A percentile compares a stretch with the other conserved stretches of the same genome.
Conservation (phyloP, 2,329 filamentous ascomycete genomes). For the Aspergillus aculeatus region DNA sequence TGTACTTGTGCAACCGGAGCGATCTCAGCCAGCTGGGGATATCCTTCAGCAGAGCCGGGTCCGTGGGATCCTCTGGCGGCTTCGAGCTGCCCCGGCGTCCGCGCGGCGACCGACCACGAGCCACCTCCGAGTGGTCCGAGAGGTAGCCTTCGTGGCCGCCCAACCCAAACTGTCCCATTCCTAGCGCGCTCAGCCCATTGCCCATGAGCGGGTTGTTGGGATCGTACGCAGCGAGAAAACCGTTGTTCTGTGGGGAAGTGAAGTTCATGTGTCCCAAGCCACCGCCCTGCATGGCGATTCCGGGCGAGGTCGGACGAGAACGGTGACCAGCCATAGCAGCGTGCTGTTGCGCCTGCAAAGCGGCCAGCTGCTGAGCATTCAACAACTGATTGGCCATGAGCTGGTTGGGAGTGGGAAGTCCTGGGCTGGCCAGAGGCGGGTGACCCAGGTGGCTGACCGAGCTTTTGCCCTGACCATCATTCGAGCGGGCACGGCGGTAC, state of each 20-base stretch:
- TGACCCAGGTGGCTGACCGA: constrained; percentile 60
- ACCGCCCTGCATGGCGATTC: constrained; percentile 71
- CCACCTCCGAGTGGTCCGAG: constrained; percentile 90
- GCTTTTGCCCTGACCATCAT: constrained; percentile 62
- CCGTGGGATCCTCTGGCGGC: constrained; percentile 95
- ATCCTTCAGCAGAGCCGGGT: constrained; percentile 84
- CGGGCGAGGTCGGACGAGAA: constrained; percentile 86
- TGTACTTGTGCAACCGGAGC: constrained; percentile 96
- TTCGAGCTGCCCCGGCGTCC: constrained; percentile 93
- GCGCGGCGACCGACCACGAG: constrained; percentile 84
- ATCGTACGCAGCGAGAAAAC: constrained; percentile 88
- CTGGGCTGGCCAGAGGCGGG: constrained; percentile 60
- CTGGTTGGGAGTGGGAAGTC: constrained; percentile 70
- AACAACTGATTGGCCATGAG: constrained; percentile 86
- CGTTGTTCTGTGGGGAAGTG: constrained; percentile 87
- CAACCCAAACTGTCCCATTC: constrained; percentile 69
- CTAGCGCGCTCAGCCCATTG: constrained; percentile 68
- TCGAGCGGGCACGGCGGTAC: constrained; percentile 86
- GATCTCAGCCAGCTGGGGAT: constrained; percentile 96
- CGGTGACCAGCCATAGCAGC: constrained; percentile 63
- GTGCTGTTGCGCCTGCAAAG: constrained; percentile 68
- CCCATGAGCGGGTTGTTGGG: constrained; percentile 66
- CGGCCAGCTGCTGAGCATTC: constrained; percentile 79
- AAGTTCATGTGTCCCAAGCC: constrained; percentile 67
- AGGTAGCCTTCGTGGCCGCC: constrained; percentile 78